These are phyloP conservation scores for Acanthamoeba royreba DNA, from an alignment of 208 protist genomes.

Conservation along the genomic window DNA sequence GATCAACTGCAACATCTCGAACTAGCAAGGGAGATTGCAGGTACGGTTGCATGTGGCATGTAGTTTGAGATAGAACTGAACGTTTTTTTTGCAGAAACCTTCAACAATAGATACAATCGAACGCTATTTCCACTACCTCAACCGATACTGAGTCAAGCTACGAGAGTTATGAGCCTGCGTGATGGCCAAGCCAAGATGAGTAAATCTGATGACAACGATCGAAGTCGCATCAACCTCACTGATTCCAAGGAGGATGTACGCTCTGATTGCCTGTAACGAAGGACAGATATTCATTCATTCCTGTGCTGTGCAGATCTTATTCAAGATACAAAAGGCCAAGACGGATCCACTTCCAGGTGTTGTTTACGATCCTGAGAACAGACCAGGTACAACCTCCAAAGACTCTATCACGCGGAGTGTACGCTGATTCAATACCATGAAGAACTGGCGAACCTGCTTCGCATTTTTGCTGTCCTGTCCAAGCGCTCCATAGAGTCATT, in stretches of 20 bases:
- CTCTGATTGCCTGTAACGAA: background rate
- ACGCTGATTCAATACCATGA: background rate
- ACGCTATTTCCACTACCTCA: slow-evolving; percentile 54
- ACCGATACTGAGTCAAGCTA: slow-evolving; percentile 44
- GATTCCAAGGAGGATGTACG: slow-evolving; percentile 57
- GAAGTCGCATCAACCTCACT: slow-evolving; percentile 66
- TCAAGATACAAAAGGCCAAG: slow-evolving; percentile 36
- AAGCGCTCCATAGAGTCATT: background rate
- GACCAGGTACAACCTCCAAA: background rate
- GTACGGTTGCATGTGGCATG: background rate
- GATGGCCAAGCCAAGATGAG: slow-evolving; percentile 73
- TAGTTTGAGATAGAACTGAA: background rate
- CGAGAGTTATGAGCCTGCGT: slow-evolving; percentile 67
- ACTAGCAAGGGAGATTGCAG: slow-evolving; percentile 63
- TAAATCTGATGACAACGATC: slow-evolving; percentile 63
- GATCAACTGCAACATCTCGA: slow-evolving; percentile 77
- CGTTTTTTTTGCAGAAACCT: background rate
- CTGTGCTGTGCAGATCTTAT: background rate
- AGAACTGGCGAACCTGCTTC: background rate
- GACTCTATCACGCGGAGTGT: background rate
- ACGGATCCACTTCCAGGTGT: background rate
- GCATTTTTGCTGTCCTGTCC: background rate
- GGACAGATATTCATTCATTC: background rate
- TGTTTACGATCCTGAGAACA: background rate
- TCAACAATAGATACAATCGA: slow-evolving; percentile 56